These are phyloP conservation scores for Caloboletus firmus DNA, from an alignment of 1,284 basidiomycete species.

Conservation along the genomic window DNA sequence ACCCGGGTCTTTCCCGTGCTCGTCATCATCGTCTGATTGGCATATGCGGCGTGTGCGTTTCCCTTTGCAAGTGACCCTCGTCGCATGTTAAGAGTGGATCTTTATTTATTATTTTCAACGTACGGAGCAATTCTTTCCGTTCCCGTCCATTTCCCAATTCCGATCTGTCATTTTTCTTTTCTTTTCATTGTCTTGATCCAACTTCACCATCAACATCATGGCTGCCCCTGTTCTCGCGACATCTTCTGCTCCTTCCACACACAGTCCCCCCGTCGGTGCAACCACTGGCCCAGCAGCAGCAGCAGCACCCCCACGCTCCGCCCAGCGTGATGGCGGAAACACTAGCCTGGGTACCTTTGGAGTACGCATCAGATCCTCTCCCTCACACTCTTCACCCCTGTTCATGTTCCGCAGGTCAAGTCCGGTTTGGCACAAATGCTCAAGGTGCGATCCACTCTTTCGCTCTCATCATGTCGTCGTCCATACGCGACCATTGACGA, in stretches of 20 bases:
- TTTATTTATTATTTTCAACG: neutral
- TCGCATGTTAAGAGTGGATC: too few relatives aligned
- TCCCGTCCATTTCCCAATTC: neutral
- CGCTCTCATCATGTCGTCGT: too few relatives aligned
- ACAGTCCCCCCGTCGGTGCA: neutral
- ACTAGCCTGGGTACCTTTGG: constrained; percentile 82
- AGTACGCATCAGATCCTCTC: constrained; percentile 41
- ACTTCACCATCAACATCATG: constrained; percentile 10
- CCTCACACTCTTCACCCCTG: neutral
- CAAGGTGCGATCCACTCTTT: constrained; percentile 71
- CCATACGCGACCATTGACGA: neutral
- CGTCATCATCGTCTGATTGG: neutral
- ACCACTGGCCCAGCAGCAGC: neutral
- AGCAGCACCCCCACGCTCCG: constrained; percentile 54
- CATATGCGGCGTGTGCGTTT: neutral
- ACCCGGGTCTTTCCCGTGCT: neutral
- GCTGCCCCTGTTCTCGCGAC: constrained; percentile 11
- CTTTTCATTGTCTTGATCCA: neutral
- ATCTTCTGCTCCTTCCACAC: neutral
- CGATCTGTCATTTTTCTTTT: neutral
- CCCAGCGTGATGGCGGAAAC: constrained; percentile 57
- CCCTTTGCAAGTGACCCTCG: neutral
- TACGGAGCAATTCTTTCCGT: constrained; percentile 7
- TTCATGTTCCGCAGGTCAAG: constrained; percentile 65
- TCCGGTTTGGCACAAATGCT: constrained; percentile 94